phyloP scores from a whole-genome alignment of 2,329 filamentous ascomycete species.

The Diaporthe eres region DNA sequence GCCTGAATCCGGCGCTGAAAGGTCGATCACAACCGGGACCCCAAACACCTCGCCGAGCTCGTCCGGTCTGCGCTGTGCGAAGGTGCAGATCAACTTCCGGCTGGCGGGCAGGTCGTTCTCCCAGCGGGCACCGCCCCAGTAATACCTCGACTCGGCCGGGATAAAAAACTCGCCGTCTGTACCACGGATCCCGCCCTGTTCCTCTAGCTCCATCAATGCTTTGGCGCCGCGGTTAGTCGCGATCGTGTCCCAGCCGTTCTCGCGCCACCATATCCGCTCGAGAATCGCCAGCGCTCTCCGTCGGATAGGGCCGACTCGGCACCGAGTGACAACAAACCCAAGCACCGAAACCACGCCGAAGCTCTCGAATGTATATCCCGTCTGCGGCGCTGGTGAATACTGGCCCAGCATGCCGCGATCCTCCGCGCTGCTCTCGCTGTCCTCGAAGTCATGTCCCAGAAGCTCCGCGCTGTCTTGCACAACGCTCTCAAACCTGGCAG shows the following conservation, averaged over 20 bases:
- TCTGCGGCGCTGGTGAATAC: constrained; percentile 8
- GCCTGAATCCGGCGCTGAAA: not conserved
- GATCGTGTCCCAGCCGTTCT: constrained; percentile 21
- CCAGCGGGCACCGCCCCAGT: constrained; percentile 20
- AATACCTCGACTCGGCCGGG: constrained; percentile 24
- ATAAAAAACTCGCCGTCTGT: constrained; percentile 10
- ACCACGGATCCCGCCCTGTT: constrained; percentile 1
- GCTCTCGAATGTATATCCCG: constrained; percentile 25
- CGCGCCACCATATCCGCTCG: constrained; percentile 24
- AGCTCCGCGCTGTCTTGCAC: constrained; percentile 1
- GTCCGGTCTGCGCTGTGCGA: constrained; percentile 14
- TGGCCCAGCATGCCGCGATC: not conserved
- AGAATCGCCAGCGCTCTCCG: not conserved
- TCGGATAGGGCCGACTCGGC: not conserved
- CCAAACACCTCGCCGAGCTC: constrained; percentile 16
- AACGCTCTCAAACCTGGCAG: not conserved
- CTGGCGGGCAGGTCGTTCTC: constrained; percentile 18
- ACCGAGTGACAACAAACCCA: constrained; percentile 14
- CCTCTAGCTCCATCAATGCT: constrained; percentile 23
- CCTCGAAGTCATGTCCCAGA: not conserved
- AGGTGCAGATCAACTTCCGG: constrained; percentile 20
- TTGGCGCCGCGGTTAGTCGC: not conserved
- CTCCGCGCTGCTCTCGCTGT: not conserved
- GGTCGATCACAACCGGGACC: constrained; percentile 17
- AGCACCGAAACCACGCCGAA: constrained; percentile 23